Conservation (phyloP, 768 basidiomycete species). For the Botryobasidium botryosum region DNA sequence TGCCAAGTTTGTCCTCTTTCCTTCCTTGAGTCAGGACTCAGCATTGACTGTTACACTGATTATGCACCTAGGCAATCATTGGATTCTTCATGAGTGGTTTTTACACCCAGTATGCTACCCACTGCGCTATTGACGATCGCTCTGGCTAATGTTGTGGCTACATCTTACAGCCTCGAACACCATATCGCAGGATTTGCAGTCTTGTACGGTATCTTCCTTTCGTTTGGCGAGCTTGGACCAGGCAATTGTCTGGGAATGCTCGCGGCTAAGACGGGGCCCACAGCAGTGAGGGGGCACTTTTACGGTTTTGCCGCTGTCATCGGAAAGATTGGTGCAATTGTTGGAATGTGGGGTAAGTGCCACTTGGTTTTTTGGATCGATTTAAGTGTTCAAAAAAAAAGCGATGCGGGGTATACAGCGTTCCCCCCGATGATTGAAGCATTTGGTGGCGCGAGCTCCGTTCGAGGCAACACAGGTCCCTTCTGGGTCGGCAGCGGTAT, state of each 20-base stretch:
- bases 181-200: slow-evolving; percentile 28
- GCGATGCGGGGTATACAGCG: too few species aligned
- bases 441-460: slow-evolving; percentile 38
- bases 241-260: slow-evolving; percentile 77
- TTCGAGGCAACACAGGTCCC: slow-evolving; percentile 60
- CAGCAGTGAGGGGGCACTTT: slow-evolving; percentile 70
- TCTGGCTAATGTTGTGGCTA: too few species aligned
- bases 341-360: slow-evolving; percentile 73
- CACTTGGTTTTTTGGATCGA: too few species aligned
- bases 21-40: neutral
- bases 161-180: too few species aligned
- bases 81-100: slow-evolving; percentile 86
- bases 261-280: slow-evolving; percentile 72
- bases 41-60: slow-evolving; percentile 29
- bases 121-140: neutral
- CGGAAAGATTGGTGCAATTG: slow-evolving; percentile 66
- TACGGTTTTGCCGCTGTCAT: slow-evolving; percentile 36
- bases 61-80: slow-evolving; percentile 49
- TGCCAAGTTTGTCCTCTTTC: neutral
- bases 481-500: slow-evolving; percentile 73
- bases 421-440: slow-evolving; percentile 28
- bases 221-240: slow-evolving; percentile 70
- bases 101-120: slow-evolving; percentile 34
- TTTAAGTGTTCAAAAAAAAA: too few species aligned
- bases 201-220: slow-evolving; percentile 81